Conservation (phyloP, 2,329 filamentous ascomycete genomes). For the Malbranchea cinnamomea region DNA sequence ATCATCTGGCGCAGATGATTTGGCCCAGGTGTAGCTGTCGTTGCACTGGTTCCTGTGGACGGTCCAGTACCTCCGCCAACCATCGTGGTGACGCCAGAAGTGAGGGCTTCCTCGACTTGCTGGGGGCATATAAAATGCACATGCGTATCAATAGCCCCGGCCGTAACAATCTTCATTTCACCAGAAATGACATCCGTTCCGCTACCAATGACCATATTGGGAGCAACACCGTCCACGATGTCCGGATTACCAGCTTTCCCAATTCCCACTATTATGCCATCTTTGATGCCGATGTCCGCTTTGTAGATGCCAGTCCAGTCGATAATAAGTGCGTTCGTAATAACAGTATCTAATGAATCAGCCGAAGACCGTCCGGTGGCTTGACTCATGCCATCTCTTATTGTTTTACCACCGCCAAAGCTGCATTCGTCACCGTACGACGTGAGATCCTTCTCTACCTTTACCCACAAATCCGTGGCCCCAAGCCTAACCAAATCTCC, state of each 20-base stretch:
- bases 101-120: slow-evolving; percentile 68
- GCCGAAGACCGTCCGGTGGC: slow-evolving; percentile 59
- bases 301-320: slow-evolving; percentile 93
- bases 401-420: slow-evolving; percentile 86
- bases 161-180: slow-evolving; percentile 80
- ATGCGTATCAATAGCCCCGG: slow-evolving; percentile 78
- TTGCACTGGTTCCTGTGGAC: slow-evolving; percentile 81
- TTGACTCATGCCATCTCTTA: slow-evolving; percentile 93
- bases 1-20: slow-evolving; percentile 80
- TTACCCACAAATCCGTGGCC: slow-evolving; percentile 75
- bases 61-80: slow-evolving; percentile 84
- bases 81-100: slow-evolving; percentile 79
- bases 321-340: slow-evolving; percentile 78
- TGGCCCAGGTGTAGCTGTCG: slow-evolving; percentile 79
- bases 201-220: slow-evolving; percentile 66
- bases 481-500: slow-evolving; percentile 75
- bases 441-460: slow-evolving; percentile 74
- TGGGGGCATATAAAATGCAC: slow-evolving; percentile 95
- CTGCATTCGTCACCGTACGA: slow-evolving; percentile 85
- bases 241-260: slow-evolving; percentile 97
- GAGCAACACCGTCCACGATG: slow-evolving; percentile 76
- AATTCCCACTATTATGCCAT: slow-evolving; percentile 72
- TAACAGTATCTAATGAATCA: slow-evolving; percentile 66
- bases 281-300: slow-evolving; percentile 86
- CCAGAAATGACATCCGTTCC: slow-evolving; percentile 86